A percentile compares a stretch with the other conserved stretches of the same genome.
Evolutionary conservation across 2,329 filamentous ascomycete genomes (phyloP).

Genomic region (Neobulgaria alba): DNA sequence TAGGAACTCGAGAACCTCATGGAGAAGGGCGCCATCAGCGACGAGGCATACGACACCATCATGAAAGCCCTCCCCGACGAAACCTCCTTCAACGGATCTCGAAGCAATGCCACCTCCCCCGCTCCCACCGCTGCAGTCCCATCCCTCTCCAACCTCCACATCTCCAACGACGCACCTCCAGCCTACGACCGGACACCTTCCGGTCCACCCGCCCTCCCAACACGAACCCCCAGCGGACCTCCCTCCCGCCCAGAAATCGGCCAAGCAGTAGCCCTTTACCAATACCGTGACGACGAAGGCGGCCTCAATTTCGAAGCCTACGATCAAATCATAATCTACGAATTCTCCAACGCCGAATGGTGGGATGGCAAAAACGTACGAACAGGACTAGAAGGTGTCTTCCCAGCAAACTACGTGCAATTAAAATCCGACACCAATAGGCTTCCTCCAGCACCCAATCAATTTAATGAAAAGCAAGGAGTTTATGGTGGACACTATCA

Average conservation of each 20-base stretch:
- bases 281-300: constrained; percentile 69
- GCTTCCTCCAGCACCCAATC: background rate
- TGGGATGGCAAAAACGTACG: constrained; percentile 84
- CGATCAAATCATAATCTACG: constrained; percentile 70
- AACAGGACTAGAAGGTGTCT: constrained; percentile 82
- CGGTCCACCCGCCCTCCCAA: constrained; percentile 33
- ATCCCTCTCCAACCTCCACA: constrained; percentile 15
- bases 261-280: constrained; percentile 73
- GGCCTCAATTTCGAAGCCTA: constrained; percentile 75
- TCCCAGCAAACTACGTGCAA: constrained; percentile 84
- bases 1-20: constrained; percentile 88
- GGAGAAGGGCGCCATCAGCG: constrained; percentile 71
- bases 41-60: constrained; percentile 67
- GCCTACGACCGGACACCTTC: constrained; percentile 11
- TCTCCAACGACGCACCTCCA: constrained; percentile 14
- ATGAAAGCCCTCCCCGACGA: constrained; percentile 66
- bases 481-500: constrained; percentile 19
- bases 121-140: constrained; percentile 18
- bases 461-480: constrained; percentile 10
- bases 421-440: constrained; percentile 28
- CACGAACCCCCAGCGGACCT: constrained; percentile 17
- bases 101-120: constrained; percentile 25
- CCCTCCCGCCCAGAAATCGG: constrained; percentile 48
- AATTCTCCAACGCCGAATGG: constrained; percentile 97
- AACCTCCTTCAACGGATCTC: constrained; percentile 39